Evolutionary conservation across 257 asterid species (phyloP).

Genomic region (Avicennia marina): DNA sequence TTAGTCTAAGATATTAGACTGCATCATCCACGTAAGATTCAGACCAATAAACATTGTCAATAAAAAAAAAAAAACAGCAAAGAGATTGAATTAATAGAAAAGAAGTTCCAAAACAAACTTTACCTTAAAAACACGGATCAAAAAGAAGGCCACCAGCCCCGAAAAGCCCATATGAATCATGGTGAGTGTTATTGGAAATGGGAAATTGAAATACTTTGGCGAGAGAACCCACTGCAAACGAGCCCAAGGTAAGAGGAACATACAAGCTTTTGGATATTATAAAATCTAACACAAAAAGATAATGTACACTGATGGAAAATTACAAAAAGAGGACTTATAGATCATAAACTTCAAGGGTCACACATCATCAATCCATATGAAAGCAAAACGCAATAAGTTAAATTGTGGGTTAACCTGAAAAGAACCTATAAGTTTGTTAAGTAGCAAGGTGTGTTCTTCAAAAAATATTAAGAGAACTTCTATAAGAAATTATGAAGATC

Average conservation of each 20-base stretch:
- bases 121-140: slow-evolving; percentile 91
- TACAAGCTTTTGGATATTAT: neutral
- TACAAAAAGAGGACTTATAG: neutral
- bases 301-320: neutral
- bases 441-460: too few species aligned
- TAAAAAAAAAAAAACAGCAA: neutral
- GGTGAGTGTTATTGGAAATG: slow-evolving; percentile 90
- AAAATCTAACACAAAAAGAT: neutral
- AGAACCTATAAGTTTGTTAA: too few species aligned
- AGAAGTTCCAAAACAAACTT: slow-evolving; percentile 8
- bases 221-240: slow-evolving; percentile 94
- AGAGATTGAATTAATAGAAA: slow-evolving; percentile 7
- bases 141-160: slow-evolving; percentile 84
- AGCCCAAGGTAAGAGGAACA: slow-evolving; percentile 15
- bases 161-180: slow-evolving; percentile 99
- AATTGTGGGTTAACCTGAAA: too few species aligned
- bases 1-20: too few species aligned
- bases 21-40: too few species aligned
- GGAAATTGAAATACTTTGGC: slow-evolving; percentile 93
- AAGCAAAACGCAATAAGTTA: too few species aligned
- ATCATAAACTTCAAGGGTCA: too few species aligned
- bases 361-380: too few species aligned
- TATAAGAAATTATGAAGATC: too few species aligned
- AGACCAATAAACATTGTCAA: slow-evolving; percentile 11
- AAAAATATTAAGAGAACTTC: too few species aligned